Percentiles rank a stretch among this genome's conserved stretches.
Evolutionary conservation across 164 flowering plant species (phyloP).

Genomic region (Liquidambar formosana): DNA sequence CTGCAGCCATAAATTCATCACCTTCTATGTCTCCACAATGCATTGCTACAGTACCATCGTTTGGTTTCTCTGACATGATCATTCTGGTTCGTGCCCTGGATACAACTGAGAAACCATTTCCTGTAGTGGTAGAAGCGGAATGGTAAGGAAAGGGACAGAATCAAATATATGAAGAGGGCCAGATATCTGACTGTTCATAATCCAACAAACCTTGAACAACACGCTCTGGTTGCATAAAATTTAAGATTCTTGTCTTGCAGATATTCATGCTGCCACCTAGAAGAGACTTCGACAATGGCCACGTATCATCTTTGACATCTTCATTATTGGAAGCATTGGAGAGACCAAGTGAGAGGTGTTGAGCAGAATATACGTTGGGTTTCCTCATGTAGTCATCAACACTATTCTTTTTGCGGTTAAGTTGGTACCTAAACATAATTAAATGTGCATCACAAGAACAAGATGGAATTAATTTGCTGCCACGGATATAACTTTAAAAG

Average conservation of each 20-base stretch:
- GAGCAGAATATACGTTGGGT: conserved; percentile 40
- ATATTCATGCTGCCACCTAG: conserved; percentile 76
- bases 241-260: conserved; percentile 65
- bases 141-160: not conserved
- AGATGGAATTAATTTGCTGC: not conserved
- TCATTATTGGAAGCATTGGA: conserved; percentile 45
- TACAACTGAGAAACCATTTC: conserved; percentile 45
- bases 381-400: conserved; percentile 54
- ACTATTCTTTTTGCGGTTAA: conserved; percentile 69
- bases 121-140: conserved; percentile 30
- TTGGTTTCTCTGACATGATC: conserved; percentile 74
- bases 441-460: not conserved
- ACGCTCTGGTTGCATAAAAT: conserved; percentile 52
- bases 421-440: conserved; percentile 52
- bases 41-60: conserved; percentile 81
- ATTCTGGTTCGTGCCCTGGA: conserved; percentile 44
- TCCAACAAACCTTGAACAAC: conserved; percentile 66
- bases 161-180: not conserved
- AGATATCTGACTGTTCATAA: not conserved
- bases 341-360: conserved; percentile 34
- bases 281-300: conserved; percentile 71
- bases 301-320: conserved; percentile 55
- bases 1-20: conserved; percentile 43
- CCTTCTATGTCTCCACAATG: conserved; percentile 71
- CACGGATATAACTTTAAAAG: not conserved